Conservation (phyloP, 2,329 filamentous ascomycete species). For the Zasmidium citrigriseum region DNA sequence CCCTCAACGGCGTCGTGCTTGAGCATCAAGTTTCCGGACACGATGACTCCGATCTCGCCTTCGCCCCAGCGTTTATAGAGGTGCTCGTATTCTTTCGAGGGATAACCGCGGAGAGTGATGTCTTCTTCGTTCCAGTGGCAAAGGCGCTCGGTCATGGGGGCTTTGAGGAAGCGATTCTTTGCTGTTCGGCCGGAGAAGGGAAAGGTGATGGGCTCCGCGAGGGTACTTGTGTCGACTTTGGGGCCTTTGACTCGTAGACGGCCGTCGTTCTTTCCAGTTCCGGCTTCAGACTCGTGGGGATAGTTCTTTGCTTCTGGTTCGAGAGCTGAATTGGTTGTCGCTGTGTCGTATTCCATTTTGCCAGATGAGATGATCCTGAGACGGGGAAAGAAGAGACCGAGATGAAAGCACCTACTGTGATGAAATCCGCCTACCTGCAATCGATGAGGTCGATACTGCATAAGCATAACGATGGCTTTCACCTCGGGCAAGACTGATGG, state of each 20-base stretch:
- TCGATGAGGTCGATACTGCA: background rate
- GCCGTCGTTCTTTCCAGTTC: conserved; percentile 19
- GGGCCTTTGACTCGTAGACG: conserved; percentile 26
- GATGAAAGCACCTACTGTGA: background rate
- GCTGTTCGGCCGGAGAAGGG: conserved; percentile 31
- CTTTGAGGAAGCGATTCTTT: conserved; percentile 34
- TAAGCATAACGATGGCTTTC: too few relatives aligned
- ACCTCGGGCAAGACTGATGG: background rate
- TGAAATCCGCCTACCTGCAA: background rate
- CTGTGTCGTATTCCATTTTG: conserved; percentile 30
- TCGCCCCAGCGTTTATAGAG: conserved; percentile 34
- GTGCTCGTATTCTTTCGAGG: conserved; percentile 26
- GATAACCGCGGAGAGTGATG: conserved; percentile 29
- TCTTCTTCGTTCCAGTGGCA: conserved; percentile 31
- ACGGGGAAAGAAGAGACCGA: too few relatives aligned
- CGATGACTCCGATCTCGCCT: conserved; percentile 33
- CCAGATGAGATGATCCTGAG: too few relatives aligned
- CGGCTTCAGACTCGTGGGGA: conserved; percentile 20
- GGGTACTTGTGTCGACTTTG: conserved; percentile 21
- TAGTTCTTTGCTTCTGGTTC: conserved; percentile 26
- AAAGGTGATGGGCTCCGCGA: conserved; percentile 30
- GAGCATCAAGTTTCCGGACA: conserved; percentile 34
- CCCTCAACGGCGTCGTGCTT: conserved; percentile 34
- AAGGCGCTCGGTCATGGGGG: conserved; percentile 35
- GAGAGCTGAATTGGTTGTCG: conserved; percentile 3